Conservation (phyloP, 441 rosid genomes). For the Biscutella laevigata region DNA sequence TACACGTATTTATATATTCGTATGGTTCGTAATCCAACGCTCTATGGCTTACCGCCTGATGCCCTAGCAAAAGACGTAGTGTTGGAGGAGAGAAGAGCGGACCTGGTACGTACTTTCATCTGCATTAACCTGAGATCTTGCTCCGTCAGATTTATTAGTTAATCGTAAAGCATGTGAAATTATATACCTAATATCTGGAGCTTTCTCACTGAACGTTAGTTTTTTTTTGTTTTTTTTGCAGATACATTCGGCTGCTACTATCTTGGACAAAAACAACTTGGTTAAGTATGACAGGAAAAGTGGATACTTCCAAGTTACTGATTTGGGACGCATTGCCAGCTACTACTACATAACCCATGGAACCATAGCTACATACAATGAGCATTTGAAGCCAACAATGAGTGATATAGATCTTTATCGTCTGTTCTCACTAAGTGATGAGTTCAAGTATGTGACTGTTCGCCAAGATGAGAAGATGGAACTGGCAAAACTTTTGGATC, state of each 20-base stretch:
- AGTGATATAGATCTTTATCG: constrained; percentile 88
- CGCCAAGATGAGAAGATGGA: constrained; percentile 99
- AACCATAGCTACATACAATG: constrained; percentile 82
- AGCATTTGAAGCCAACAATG: constrained; percentile 93
- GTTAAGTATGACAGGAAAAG: constrained; percentile 84
- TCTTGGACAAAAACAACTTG: constrained; percentile 83
- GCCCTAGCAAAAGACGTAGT: constrained; percentile 59
- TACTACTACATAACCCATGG: constrained; percentile 86
- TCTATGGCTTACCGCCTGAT: constrained; percentile 83
- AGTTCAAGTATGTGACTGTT: constrained; percentile 86
- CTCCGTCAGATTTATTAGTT: background rate
- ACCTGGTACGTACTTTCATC: constrained; percentile 46
- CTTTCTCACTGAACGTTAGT: no score
- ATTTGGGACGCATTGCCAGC: constrained; percentile 95
- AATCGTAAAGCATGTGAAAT: no score
- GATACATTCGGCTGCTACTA: constrained; percentile 84
- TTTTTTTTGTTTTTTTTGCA: no score
- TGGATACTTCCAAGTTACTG: constrained; percentile 91
- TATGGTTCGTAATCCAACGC: constrained; percentile 75
- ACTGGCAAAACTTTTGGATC: constrained; percentile 79
- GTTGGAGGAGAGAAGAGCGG: constrained; percentile 90
- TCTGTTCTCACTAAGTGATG: constrained; percentile 79
- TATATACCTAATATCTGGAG: constrained; percentile 4
- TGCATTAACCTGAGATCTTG: background rate
- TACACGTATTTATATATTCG: constrained; percentile 79